These are phyloP conservation scores for Penicillium atrosanguineum DNA, from an alignment of 495 filamentous ascomycete species.

Conservation along the genomic window DNA sequence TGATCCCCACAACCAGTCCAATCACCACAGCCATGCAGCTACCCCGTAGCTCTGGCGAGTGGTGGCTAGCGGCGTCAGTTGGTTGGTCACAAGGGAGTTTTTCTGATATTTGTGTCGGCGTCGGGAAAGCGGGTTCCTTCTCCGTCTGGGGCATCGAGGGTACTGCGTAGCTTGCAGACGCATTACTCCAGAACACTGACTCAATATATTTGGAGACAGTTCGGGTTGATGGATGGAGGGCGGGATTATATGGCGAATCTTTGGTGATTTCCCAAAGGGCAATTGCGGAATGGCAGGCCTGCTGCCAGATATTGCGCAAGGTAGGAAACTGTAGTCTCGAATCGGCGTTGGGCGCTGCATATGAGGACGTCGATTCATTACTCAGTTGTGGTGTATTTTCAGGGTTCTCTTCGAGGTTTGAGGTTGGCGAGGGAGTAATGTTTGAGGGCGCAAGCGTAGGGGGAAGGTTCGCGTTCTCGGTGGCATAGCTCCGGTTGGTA, in stretches of 20 bases:
- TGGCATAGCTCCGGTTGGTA: constrained; percentile 18
- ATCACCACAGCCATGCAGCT: constrained; percentile 47
- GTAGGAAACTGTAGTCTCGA: constrained; percentile 6
- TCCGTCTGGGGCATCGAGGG: background rate
- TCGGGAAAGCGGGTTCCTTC: background rate
- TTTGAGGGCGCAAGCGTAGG: constrained; percentile 18
- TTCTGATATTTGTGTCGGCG: constrained; percentile 5
- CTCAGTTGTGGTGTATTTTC: background rate
- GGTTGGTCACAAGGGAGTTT: constrained; percentile 20
- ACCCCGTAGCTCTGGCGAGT: constrained; percentile 32
- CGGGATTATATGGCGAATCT: background rate
- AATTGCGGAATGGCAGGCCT: constrained; percentile 28
- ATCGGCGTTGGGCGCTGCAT: background rate
- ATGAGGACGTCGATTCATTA: constrained; percentile 7
- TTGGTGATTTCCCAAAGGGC: constrained; percentile 9
- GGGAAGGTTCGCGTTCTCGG: constrained; percentile 8
- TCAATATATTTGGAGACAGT: constrained; percentile 3
- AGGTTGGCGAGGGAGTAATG: constrained; percentile 13
- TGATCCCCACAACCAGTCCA: constrained; percentile 39
- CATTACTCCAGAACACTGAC: constrained; percentile 2
- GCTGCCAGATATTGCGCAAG: constrained; percentile 31
- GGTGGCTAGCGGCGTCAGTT: constrained; percentile 26
- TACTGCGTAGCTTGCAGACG: background rate
- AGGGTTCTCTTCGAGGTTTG: constrained; percentile 5
- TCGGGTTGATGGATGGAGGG: constrained; percentile 1